Evolutionary conservation across 2,329 filamentous ascomycete genomes (phyloP).

Genomic region (Chaetomium globosum): DNA sequence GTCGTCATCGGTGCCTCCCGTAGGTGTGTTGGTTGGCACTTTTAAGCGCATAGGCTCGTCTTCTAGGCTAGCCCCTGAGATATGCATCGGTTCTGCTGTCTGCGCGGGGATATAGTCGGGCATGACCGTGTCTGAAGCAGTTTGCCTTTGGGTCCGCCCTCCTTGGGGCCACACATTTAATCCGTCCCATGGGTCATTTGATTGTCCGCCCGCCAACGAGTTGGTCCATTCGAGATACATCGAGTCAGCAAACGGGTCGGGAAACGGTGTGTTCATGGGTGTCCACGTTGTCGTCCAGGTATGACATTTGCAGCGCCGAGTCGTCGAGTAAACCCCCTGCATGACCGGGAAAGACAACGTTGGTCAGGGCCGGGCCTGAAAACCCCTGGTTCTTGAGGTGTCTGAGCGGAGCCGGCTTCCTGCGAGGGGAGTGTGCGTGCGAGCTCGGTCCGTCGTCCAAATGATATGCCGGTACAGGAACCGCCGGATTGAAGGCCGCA

Average conservation of each 20-base stretch:
- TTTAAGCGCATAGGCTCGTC: constrained; percentile 45
- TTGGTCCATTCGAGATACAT: constrained; percentile 38
- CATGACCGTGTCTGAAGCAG: constrained; percentile 48
- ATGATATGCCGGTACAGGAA: constrained; percentile 47
- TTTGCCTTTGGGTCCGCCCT: constrained; percentile 25
- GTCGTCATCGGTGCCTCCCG: constrained; percentile 31
- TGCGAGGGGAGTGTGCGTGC: constrained; percentile 65
- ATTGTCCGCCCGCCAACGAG: constrained; percentile 25
- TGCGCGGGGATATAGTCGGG: constrained; percentile 44
- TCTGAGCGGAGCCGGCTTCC: constrained; percentile 35
- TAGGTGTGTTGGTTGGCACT: constrained; percentile 50
- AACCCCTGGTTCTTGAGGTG: constrained; percentile 29
- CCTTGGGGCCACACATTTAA: constrained; percentile 29
- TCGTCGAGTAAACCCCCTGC: constrained; percentile 15
- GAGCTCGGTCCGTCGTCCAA: constrained; percentile 55
- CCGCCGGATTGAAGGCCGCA: constrained; percentile 47
- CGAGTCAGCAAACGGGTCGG: constrained; percentile 39
- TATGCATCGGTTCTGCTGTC: constrained; percentile 37
- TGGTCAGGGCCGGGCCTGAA: constrained; percentile 2
- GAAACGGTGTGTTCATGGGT: constrained; percentile 29
- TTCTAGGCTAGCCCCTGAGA: constrained; percentile 40
- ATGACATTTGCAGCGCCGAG: constrained; percentile 31
- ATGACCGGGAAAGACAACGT: constrained; percentile 18
- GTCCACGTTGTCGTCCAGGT: constrained; percentile 24
- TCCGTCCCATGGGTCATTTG: constrained; percentile 18